Evolutionary conservation across 805 yeast species (phyloP).

Genomic region (Starmerella bombicola): DNA sequence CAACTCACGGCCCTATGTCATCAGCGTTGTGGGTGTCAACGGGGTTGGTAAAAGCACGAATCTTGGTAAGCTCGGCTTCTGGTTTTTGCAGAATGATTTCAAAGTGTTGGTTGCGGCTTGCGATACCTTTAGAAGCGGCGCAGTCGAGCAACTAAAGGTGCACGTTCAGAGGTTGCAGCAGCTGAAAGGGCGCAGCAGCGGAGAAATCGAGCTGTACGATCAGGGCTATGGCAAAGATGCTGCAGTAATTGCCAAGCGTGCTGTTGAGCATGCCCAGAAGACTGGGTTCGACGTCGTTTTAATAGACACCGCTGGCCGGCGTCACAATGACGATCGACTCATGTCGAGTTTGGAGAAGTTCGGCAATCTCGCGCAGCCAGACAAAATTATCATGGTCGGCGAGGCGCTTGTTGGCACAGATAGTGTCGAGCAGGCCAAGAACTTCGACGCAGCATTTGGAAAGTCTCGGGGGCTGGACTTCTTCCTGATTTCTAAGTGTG

Average conservation of each 20-base stretch:
- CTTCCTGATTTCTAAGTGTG: constrained; percentile 87
- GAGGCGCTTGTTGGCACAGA: constrained; percentile 97
- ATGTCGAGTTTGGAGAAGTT: constrained; percentile 94
- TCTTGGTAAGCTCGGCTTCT: constrained; percentile 82
- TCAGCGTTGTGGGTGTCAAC: constrained; percentile 93
- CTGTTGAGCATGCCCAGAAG: constrained; percentile 64
- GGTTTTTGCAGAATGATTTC: constrained; percentile 84
- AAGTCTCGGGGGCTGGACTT: constrained; percentile 68
- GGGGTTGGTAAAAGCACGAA: constrained; percentile 98
- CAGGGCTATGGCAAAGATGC: constrained; percentile 98
- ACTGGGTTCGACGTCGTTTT: constrained; percentile 70
- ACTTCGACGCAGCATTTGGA: constrained; percentile 89
- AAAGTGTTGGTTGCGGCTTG: constrained; percentile 88
- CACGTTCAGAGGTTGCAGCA: constrained; percentile 76
- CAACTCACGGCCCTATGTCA: constrained; percentile 61
- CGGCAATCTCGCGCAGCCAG: constrained; percentile 91
- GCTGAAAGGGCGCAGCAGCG: constrained; percentile 34
- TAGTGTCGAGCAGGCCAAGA: constrained; percentile 86
- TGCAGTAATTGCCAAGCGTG: constrained; percentile 82
- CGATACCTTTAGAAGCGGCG: constrained; percentile 96
- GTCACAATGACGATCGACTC: constrained; percentile 85
- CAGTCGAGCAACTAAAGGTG: constrained; percentile 92
- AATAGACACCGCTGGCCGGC: constrained; percentile 95
- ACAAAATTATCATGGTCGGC: constrained; percentile 95
- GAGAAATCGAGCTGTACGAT: constrained; percentile 65